Percentiles rank a stretch among this genome's conserved stretches.
Conservation (phyloP, 805 yeast species). For the Zygosaccharomyces siamensis region DNA sequence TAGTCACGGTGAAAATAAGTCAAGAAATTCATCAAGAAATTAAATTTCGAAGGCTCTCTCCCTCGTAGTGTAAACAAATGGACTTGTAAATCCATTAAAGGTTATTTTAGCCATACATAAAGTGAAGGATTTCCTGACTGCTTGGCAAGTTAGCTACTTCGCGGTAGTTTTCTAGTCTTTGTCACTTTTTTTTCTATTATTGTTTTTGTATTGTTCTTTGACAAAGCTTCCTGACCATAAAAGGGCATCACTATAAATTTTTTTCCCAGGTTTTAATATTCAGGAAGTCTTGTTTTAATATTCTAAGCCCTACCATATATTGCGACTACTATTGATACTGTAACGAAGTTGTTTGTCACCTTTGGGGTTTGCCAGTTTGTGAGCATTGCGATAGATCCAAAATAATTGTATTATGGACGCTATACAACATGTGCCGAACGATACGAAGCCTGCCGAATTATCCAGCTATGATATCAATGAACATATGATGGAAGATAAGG, state of each 20-base stretch:
- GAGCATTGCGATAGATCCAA: not conserved
- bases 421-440: slow-evolving; percentile 9
- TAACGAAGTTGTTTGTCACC: not conserved
- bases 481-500: slow-evolving; percentile 1
- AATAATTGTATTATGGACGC: slow-evolving; percentile 9
- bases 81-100: slow-evolving; percentile 2
- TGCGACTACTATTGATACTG: not conserved
- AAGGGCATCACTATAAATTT: not conserved
- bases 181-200: not conserved
- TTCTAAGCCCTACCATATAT: not conserved
- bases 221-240: not conserved
- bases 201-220: slow-evolving; percentile 1
- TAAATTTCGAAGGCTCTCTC: slow-evolving; percentile 9
- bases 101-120: not conserved
- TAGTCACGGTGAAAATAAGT: slow-evolving; percentile 1
- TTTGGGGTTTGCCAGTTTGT: not conserved
- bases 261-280: not conserved
- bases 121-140: slow-evolving; percentile 4
- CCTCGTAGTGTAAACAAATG: slow-evolving; percentile 16
- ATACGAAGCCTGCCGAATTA: slow-evolving; percentile 7
- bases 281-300: not conserved
- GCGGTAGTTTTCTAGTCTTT: not conserved
- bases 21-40: slow-evolving; percentile 5
- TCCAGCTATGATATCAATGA: not conserved
- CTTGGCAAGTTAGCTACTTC: slow-evolving; percentile 11